Evolutionary conservation across 495 filamentous ascomycete species (phyloP), one percentile per base, ranked within the genome.

Genomic region (Apiosordaria backusii): DNA sequence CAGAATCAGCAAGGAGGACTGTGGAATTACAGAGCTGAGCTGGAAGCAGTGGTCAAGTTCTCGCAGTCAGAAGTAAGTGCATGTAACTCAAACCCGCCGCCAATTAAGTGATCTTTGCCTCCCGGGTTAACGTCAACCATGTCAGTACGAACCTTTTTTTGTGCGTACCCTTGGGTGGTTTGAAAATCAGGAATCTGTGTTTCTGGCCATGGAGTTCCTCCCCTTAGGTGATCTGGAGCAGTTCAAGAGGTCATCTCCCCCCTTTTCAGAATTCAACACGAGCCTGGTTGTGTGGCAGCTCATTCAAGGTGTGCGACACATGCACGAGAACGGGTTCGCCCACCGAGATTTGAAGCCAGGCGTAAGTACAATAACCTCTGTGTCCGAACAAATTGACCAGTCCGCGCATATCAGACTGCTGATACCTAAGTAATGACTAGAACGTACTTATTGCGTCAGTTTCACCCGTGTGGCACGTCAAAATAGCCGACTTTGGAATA

Each of bases 401-500:
- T n/a, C 52, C 19, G 52, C 18, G 3, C 7, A 7, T 35, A n/a
- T 24, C n/a, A n/a, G 19, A 21, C 16, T n/a, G 26, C 21, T 23
- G 6, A 59, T 59, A 59, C 57, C 52, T 60, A 27, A 25, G 27
- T 0, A 22, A n/a, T 35, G 24, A 45, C 6, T n/a, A 74, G 78
- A 73, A 60, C 63, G 66, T 67, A 15, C 50, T 63, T n/a, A 50
- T 69, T 4, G 5, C 54, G 6, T 24, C 58, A 26, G 35, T 61
- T 16, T 27, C 60, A 9, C 68, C 64, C 4, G 52, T 35, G 1
- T 83, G 78, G 68, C 77, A 75, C 71, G 78, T 83, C 21, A 85
- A 84, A 62, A 80, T 84, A 21, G 78, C 75, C 6, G 83, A 84
- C 69, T 83, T 85, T 63, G 83, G 83, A 1, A 78, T 84, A 45